A percentile compares a stretch with the other conserved stretches of the same genome.
Conservation (phyloP, 345 rosid species). For the Eutrema japonicum region DNA sequence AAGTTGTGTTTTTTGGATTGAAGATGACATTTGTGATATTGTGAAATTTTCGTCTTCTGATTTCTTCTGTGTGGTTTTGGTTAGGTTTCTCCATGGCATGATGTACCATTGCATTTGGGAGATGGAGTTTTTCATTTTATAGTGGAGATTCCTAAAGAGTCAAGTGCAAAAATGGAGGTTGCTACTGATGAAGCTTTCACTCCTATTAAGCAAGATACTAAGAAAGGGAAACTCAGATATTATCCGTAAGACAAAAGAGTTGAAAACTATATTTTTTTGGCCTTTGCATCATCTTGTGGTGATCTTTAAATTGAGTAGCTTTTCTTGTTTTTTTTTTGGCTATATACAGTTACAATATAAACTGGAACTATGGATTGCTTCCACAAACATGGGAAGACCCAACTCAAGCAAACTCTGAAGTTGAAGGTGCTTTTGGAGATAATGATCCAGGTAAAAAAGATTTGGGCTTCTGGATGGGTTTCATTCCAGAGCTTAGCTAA, state of each 20-base stretch:
- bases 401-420: constrained; percentile 71
- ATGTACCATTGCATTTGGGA: constrained; percentile 78
- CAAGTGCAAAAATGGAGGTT: constrained; percentile 97
- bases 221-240: constrained; percentile 49
- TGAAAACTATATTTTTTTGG: no score
- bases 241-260: constrained; percentile 39
- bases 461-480: background rate
- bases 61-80: no score
- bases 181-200: constrained; percentile 91
- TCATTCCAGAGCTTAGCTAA: constrained; percentile 1
- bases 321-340: background rate
- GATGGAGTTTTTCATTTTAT: constrained; percentile 79
- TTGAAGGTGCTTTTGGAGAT: constrained; percentile 95
- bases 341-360: constrained; percentile 60
- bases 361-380: constrained; percentile 98
- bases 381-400: constrained; percentile 99
- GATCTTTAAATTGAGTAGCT: background rate
- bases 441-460: constrained; percentile 75
- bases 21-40: constrained; percentile 10
- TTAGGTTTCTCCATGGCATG: constrained; percentile 98
- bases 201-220: constrained; percentile 82
- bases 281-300: no score
- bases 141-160: constrained; percentile 90
- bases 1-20: background rate
- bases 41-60: no score